Percentiles rank a stretch among this genome's conserved stretches.
phyloP scores from a whole-genome alignment of 495 filamentous ascomycete species.

The Eremomyces bilateralis region DNA sequence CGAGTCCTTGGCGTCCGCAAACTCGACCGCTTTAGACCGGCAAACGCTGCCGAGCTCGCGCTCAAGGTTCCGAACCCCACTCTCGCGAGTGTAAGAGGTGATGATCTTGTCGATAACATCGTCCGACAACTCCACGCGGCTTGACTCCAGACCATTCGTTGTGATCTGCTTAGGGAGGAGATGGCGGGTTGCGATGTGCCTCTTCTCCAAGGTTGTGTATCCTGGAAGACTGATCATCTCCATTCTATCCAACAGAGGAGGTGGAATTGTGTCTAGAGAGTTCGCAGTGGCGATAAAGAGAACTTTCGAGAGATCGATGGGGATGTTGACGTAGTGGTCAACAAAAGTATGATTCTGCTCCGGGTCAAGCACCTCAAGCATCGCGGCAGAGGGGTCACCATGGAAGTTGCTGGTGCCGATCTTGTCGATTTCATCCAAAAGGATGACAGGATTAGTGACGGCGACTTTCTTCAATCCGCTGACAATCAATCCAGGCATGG shows the following conservation, averaged over 20 bases:
- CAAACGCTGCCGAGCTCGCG: constrained; percentile 89
- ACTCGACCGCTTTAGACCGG: constrained; percentile 88
- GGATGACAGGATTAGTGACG: constrained; percentile 85
- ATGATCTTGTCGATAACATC: constrained; percentile 88
- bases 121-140: constrained; percentile 52
- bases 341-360: constrained; percentile 92
- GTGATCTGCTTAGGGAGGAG: constrained; percentile 84
- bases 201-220: constrained; percentile 96
- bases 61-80: constrained; percentile 93
- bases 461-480: constrained; percentile 91
- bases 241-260: constrained; percentile 91
- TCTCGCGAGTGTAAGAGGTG: constrained; percentile 87
- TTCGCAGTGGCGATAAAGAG: constrained; percentile 99
- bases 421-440: constrained; percentile 98
- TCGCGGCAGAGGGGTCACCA: constrained; percentile 92
- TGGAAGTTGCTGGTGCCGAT: constrained; percentile 80
- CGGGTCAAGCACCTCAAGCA: constrained; percentile 95
- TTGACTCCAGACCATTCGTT: constrained; percentile 51
- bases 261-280: constrained; percentile 81
- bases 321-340: constrained; percentile 93
- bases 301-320: constrained; percentile 88
- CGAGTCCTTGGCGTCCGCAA: constrained; percentile 68
- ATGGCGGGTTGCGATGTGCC: constrained; percentile 83
- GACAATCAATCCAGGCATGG: constrained; percentile 92
- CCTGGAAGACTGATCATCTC: constrained; percentile 80